Evolutionary conservation across 2,329 filamentous ascomycete species (phyloP).

Genomic region (Microdochium nivale): DNA sequence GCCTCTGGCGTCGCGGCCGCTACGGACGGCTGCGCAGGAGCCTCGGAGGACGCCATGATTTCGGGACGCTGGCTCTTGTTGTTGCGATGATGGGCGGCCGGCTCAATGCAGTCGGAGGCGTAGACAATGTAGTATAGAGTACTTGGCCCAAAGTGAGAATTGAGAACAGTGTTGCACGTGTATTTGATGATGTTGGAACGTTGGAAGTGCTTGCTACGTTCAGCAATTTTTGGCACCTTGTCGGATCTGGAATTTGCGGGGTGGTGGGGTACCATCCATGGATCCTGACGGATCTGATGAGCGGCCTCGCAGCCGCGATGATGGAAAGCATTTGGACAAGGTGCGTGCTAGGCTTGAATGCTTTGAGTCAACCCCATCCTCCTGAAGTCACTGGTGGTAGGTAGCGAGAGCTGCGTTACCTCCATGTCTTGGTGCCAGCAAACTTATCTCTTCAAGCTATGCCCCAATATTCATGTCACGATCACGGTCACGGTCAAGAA

Average conservation of each 20-base stretch:
- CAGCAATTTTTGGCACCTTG: neutral
- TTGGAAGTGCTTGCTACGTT: neutral
- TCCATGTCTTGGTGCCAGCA: no score
- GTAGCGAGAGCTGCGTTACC: no score
- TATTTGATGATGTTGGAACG: neutral
- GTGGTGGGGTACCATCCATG: conserved; percentile 2
- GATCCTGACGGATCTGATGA: neutral
- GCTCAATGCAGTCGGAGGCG: neutral
- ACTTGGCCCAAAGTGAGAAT: neutral
- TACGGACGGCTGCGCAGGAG: conserved; percentile 5
- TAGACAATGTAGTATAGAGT: neutral
- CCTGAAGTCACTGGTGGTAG: no score
- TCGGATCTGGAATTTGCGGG: neutral
- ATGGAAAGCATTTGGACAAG: neutral
- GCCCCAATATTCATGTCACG: no score
- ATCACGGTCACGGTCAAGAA: no score
- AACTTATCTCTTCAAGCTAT: no score
- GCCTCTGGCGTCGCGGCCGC: conserved; percentile 1
- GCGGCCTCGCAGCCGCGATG: neutral
- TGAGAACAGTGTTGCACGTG: neutral
- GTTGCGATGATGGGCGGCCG: neutral
- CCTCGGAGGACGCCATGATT: conserved; percentile 1
- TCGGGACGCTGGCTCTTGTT: neutral
- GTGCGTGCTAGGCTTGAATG: no score
- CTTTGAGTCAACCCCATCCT: no score